Base-by-base conservation (phyloP, 805 yeast genomes). In the Grigorovia yakushimaensis region DNA sequence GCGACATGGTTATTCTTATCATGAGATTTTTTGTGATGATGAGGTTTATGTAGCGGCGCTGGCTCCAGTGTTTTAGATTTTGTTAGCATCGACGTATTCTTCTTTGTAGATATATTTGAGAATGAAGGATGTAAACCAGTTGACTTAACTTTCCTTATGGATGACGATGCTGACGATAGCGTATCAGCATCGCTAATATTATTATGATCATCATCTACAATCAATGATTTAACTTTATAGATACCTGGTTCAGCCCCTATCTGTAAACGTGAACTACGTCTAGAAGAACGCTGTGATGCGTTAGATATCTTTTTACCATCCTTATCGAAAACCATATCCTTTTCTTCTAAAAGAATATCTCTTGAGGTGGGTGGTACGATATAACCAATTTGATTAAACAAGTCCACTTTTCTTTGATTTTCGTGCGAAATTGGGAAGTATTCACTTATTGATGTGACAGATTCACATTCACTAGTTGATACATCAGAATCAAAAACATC, bases 141-240 rank as follows among this genome's bases (percentile, higher is more conserved):
- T 2, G 66, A 59, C 46, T 54, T 56, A n/a, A 54, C 53, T 45
- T 58, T 59, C 39, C 59, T 49, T n/a, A 22, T 41, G 33, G 42
- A 19, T 11, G 46, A 41, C 7, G 46, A 41, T 3, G 39, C 19
- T 15, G 44, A 37, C 3, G 53, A 36, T 13, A 33, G 22, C 10
- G 43, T 33, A 30, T 48, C 49, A 23, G 47, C 49, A 36, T 51
- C 45, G 41, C 18, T 36, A 27, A 22, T 27, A 27, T 41, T 20
- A 18, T 19, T 17, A 17, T 35, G 27, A 17, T 48, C 49, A 42
- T 45, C 50, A 24, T 51, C 56, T 20, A 53, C 60, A 33, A 64
- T 55, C 27, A 64, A 45, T 18, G 68, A 64, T 47, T 57, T 62
- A 17, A 64, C 66, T 46, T 61, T 58, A 45, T 64, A 64, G 23